Base-by-base conservation (phyloP, 208 protist species). In the Angomonas desouzai region DNA sequence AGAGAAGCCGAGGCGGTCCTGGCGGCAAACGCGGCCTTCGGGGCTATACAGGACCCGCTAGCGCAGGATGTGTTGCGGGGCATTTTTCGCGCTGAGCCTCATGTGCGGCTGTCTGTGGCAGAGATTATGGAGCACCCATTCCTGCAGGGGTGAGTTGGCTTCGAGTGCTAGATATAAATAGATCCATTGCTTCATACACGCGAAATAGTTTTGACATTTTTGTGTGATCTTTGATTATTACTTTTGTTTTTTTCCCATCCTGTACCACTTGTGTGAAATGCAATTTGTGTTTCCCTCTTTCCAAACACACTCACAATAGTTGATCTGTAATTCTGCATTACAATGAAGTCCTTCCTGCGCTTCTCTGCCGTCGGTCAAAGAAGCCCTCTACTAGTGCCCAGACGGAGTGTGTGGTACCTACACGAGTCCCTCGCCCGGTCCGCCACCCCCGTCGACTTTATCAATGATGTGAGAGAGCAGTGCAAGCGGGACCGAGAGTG, bases 121-220 rank as follows among this genome's bases (percentile, higher is more conserved):
- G 82, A 94, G 55, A 80, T 82, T 13, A 67, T 90, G 22, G 65
- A 80, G 55, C 88, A 94, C 40, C 73, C 84, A 1, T 94, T 88
- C 67, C 62, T 87, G n/a, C 38, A 63, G 1, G 23, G 34, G 1
- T 62, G 22, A 23, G 18, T 25, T 59, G 29, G 23, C 11, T 57
- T 6, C 18, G 48, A 38, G 16, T 43, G 1, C 27, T 36, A 59
- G 28, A 2, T 33, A 59, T 32, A 57, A 57, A 57, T 3, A 57
- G 30, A 57, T 16, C 9, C 9, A 57, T 40, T 40, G 36, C 36
- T 40, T 40, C 6, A 40, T n/a, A 40, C 36, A 10, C 27, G 34
- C 27, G 7, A 28, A 53, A 53, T 11, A 53, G 23, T 53, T 53
- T 10, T 25, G 20, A 28, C 23, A n/a, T n/a, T n/a, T n/a, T n/a